Evolutionary conservation across 768 basidiomycete species (phyloP).

Genomic region (Suillus sp.): DNA sequence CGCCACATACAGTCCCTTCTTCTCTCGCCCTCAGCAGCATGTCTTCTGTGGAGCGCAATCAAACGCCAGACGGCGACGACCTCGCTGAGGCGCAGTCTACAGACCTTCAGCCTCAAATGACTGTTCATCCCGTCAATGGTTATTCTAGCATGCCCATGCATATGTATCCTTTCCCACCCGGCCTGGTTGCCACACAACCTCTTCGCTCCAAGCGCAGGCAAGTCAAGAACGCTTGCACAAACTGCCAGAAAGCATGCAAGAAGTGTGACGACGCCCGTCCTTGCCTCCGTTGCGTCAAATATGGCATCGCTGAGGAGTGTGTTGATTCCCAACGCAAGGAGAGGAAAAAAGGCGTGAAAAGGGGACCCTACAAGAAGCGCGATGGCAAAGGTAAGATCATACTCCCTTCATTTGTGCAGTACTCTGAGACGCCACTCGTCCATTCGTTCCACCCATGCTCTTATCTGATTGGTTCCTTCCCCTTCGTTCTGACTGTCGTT

Average conservation of each 20-base stretch:
- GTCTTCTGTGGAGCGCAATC: slow-evolving; percentile 43
- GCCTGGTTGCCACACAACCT: slow-evolving; percentile 46
- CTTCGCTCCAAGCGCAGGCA: slow-evolving; percentile 79
- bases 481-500: slow-evolving; percentile 46
- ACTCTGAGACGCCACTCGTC: slow-evolving; percentile 13
- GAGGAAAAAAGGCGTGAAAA: slow-evolving; percentile 83
- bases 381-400: slow-evolving; percentile 76
- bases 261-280: slow-evolving; percentile 91
- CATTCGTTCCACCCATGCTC: slow-evolving; percentile 5
- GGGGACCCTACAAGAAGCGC: slow-evolving; percentile 94
- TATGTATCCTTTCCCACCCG: slow-evolving; percentile 68
- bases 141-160: slow-evolving; percentile 62
- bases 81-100: slow-evolving; percentile 34
- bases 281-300: slow-evolving; percentile 91
- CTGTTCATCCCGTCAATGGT: slow-evolving; percentile 50
- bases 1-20: slow-evolving; percentile 35
- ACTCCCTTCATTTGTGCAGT: slow-evolving; percentile 21
- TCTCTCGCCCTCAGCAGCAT: slow-evolving; percentile 36
- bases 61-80: slow-evolving; percentile 44
- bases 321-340: slow-evolving; percentile 92
- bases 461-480: slow-evolving; percentile 10
- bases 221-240: slow-evolving; percentile 91
- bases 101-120: slow-evolving; percentile 49
- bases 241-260: slow-evolving; percentile 90
- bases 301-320: slow-evolving; percentile 85